phyloP scores from a whole-genome alignment of 2,329 filamentous ascomycete species.

The Ceratocystis cubensis region DNA sequence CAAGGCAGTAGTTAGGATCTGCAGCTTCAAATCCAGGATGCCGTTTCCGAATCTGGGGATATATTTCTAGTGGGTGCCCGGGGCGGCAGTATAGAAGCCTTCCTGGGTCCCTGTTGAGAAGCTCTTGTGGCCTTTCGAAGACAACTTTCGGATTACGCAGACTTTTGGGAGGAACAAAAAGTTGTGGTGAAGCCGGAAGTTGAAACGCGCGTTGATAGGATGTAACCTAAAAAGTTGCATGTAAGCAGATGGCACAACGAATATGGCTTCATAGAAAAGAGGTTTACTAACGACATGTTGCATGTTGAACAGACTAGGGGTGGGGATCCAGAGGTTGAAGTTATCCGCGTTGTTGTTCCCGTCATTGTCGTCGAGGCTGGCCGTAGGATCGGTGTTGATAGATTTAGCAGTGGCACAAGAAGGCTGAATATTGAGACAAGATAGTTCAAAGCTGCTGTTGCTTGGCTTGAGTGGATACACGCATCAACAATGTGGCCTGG shows the following conservation, averaged over 20 bases:
- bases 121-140: background rate
- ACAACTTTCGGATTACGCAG: background rate
- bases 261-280: background rate
- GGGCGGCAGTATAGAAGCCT: background rate
- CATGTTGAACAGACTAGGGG: constrained; percentile 1
- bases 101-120: background rate
- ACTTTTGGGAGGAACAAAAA: background rate
- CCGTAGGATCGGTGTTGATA: background rate
- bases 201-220: constrained; percentile 2
- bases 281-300: background rate
- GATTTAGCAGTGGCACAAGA: background rate
- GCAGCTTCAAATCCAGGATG: constrained; percentile 4
- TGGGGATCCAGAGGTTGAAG: constrained; percentile 1
- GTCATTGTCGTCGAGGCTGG: background rate
- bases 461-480: background rate
- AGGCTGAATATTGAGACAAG: background rate
- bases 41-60: background rate
- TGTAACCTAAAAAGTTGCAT: background rate
- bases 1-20: constrained; percentile 4
- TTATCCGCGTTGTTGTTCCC: background rate
- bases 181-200: background rate
- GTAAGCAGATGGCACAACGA: background rate
- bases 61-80: constrained; percentile 5
- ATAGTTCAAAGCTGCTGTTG: background rate
- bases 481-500: background rate